A percentile compares a stretch with the other conserved stretches of the same genome.
Evolutionary conservation across 768 basidiomycete genomes (phyloP).

Genomic region (Leucocoprinus birnbaumii): DNA sequence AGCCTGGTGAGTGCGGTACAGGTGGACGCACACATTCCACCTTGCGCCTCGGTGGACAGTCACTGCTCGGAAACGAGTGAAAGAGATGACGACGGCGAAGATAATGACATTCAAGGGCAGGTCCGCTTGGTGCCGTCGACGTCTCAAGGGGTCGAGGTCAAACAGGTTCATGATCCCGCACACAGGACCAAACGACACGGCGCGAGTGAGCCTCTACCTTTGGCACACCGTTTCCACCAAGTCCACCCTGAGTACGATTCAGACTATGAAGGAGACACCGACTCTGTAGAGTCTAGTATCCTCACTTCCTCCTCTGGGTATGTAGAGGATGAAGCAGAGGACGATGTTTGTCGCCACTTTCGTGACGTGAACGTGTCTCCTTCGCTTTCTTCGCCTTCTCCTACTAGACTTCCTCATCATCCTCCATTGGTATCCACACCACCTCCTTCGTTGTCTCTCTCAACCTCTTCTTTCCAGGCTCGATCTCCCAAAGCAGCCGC

Average conservation of each 20-base stretch:
- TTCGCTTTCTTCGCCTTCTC: neutral
- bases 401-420: neutral
- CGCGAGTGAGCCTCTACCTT: neutral
- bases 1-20: constrained; percentile 1
- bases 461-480: neutral
- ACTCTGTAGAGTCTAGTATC: neutral
- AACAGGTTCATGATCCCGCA: neutral
- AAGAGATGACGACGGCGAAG: neutral
- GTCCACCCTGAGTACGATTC: constrained; percentile 4
- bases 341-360: neutral
- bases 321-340: neutral
- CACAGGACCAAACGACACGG: neutral
- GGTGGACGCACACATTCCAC: neutral
- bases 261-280: neutral
- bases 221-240: neutral
- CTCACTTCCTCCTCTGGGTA: neutral
- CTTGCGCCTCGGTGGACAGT: neutral
- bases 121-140: neutral
- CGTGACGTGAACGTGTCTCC: neutral
- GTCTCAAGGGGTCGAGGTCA: neutral
- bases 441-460: neutral
- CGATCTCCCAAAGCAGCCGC: neutral
- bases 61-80: neutral
- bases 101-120: neutral
- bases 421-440: neutral